These are phyloP conservation scores for Elymus sibiricus DNA, from an alignment of 176 grass and related monocot genomes.

Conservation along the genomic window DNA sequence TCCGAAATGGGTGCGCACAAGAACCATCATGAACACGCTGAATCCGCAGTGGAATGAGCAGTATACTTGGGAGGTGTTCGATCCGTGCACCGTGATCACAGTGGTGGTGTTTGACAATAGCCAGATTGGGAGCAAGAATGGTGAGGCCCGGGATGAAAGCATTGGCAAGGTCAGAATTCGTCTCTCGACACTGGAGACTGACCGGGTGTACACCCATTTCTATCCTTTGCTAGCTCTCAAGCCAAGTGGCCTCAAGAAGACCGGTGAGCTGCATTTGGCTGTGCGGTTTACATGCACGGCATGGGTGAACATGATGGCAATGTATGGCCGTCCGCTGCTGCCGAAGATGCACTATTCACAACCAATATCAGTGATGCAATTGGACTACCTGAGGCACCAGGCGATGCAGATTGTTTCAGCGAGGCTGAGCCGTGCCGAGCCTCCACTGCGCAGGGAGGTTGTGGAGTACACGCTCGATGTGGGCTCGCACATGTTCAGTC, in stretches of 20 bases:
- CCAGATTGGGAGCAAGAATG: slow-evolving; percentile 59
- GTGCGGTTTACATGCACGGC: slow-evolving; percentile 90
- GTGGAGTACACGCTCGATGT: slow-evolving; percentile 96
- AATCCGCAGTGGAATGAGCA: slow-evolving; percentile 95
- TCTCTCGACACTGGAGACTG: slow-evolving; percentile 75
- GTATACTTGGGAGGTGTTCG: slow-evolving; percentile 96
- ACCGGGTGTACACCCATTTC: slow-evolving; percentile 91
- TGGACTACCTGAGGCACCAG: slow-evolving; percentile 79
- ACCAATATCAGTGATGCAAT: slow-evolving; percentile 66
- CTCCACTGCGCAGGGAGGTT: slow-evolving; percentile 69
- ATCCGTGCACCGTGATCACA: slow-evolving; percentile 87
- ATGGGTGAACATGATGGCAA: slow-evolving; percentile 86
- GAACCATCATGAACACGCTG: slow-evolving; percentile 69
- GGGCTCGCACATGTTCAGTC: slow-evolving; percentile 92
- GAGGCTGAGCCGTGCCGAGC: slow-evolving; percentile 76
- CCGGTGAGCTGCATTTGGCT: slow-evolving; percentile 84
- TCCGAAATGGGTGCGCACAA: slow-evolving; percentile 83
- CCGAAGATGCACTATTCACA: slow-evolving; percentile 96
- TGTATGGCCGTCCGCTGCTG: slow-evolving; percentile 74
- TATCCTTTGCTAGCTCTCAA: slow-evolving; percentile 79
- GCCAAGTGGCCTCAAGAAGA: slow-evolving; percentile 82
- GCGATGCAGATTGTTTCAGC: slow-evolving; percentile 71
- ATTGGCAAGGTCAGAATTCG: slow-evolving; percentile 96
- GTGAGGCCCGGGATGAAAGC: slow-evolving; percentile 51
- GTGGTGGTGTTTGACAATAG: slow-evolving; percentile 85